Base-by-base conservation (phyloP, 768 basidiomycete genomes). In the Arthromyces matolae region DNA sequence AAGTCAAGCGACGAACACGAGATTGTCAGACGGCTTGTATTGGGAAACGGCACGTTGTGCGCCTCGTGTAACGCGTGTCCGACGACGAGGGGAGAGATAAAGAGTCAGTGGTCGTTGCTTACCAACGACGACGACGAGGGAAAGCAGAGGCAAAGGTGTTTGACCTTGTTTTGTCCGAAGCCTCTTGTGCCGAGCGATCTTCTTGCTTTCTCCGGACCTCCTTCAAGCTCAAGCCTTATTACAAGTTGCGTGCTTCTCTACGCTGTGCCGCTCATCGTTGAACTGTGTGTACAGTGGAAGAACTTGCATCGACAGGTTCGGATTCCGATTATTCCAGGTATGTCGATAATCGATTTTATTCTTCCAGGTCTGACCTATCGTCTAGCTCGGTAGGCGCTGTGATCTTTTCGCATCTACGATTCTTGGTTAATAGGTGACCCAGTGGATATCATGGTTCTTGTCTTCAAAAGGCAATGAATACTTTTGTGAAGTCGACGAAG, bases 401-500 rank as follows among this genome's bases (percentile, higher is more conserved):
- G 36, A 28, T 47, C 22, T 34, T 31, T 23, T 13, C 32, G 12
- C 16, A 47, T 36, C 16, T 7, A 43, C n/a, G 9, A 19, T 40
- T 25, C 8, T 28, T 46, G 25, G 52, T 51, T 40, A 47, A 24
- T 20, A 22, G 44, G 48, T 40, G 20, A 43, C 34, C n/a, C 54
- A 94, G 91, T 97, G 93, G 93, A 94, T 95, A 57, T 92, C 93
- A 3, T 97, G 93, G 93, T 96, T 97, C 61, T 74, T 97, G 5
- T 90, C 91, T 18, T 93, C 92, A 16, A 96, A 96, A 65, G 94
- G 96, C 49, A 98, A 99, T 65, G 96, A 99, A 72, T 99, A 99
- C 73, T 98, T 97, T 61, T 96, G 95, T 67, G 94, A 98, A 73
- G 93, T 98, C 52, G 96, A 97, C 64, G 96, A 98, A 62, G 95